Evolutionary conservation across 2,329 filamentous ascomycete genomes (phyloP).

Genomic region (Chalara sp.): DNA sequence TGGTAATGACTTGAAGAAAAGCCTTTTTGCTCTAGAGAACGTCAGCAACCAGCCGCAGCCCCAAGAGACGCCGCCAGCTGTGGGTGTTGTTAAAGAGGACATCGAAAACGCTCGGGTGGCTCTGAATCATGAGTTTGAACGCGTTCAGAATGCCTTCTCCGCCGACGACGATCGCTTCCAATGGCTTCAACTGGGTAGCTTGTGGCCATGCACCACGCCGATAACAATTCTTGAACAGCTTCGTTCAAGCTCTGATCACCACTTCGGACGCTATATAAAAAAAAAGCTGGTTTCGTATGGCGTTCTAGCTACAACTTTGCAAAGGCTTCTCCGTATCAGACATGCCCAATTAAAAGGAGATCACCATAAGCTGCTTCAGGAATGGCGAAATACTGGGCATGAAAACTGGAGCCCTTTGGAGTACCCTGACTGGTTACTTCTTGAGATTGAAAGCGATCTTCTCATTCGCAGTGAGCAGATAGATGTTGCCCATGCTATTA

Average conservation of each 20-base stretch:
- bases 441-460: conserved; percentile 60
- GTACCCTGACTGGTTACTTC: conserved; percentile 54
- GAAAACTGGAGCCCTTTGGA: conserved; percentile 28
- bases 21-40: conserved; percentile 26
- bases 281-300: conserved; percentile 33
- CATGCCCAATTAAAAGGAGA: conserved; percentile 28
- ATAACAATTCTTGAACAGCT: conserved; percentile 37
- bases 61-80: background rate
- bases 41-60: background rate
- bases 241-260: conserved; percentile 23
- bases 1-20: conserved; percentile 29
- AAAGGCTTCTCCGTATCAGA: conserved; percentile 36
- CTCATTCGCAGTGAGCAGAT: conserved; percentile 56
- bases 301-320: conserved; percentile 32
- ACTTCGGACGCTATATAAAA: conserved; percentile 30
- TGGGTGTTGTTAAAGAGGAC: background rate
- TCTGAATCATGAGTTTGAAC: background rate
- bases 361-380: conserved; percentile 27
- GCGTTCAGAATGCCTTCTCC: conserved; percentile 7
- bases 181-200: conserved; percentile 33
- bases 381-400: conserved; percentile 35
- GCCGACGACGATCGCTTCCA: background rate
- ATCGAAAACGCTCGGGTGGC: background rate
- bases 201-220: conserved; percentile 36
- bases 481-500: conserved; percentile 54